Evolutionary conservation across 768 basidiomycete species (phyloP).

Genomic region (Daedalea quercina): DNA sequence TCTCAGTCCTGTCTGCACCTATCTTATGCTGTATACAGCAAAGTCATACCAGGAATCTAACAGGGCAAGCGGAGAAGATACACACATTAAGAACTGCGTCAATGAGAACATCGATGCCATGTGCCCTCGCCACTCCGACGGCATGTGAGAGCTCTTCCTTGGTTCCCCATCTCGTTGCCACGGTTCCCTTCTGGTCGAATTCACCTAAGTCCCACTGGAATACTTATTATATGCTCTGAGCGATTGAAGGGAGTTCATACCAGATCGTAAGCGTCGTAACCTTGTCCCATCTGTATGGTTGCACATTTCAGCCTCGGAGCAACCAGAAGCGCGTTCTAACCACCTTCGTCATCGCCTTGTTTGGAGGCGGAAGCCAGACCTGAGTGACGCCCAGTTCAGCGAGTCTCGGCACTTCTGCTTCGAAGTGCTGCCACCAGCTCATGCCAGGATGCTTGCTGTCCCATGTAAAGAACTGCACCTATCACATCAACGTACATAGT

Average conservation of each 20-base stretch:
- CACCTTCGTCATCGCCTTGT: slow-evolving; percentile 67
- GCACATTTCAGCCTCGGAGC: not conserved
- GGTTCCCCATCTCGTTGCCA: slow-evolving; percentile 82
- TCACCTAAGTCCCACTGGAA: slow-evolving; percentile 83
- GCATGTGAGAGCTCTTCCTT: slow-evolving; percentile 71
- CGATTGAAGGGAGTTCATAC: slow-evolving; percentile 31
- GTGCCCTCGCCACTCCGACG: slow-evolving; percentile 56
- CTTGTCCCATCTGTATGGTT: slow-evolving; percentile 50
- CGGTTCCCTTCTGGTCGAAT: slow-evolving; percentile 68
- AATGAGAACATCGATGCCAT: slow-evolving; percentile 70
- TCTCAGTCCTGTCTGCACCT: slow-evolving; percentile 75
- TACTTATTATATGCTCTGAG: not conserved
- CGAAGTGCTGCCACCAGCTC: slow-evolving; percentile 82
- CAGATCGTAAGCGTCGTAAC: slow-evolving; percentile 84
- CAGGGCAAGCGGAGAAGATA: not conserved
- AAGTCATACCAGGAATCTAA: not conserved
- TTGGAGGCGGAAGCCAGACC: slow-evolving; percentile 79
- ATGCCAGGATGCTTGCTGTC: slow-evolving; percentile 45
- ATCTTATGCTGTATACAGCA: slow-evolving; percentile 57
- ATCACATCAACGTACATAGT: not conserved
- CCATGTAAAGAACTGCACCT: slow-evolving; percentile 89
- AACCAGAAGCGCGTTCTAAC: slow-evolving; percentile 5
- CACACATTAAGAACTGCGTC: slow-evolving; percentile 87
- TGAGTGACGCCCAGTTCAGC: slow-evolving; percentile 70
- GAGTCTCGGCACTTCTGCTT: slow-evolving; percentile 55